Conservation (phyloP, 2,329 filamentous ascomycete species). For the Stemphylium beticola region DNA sequence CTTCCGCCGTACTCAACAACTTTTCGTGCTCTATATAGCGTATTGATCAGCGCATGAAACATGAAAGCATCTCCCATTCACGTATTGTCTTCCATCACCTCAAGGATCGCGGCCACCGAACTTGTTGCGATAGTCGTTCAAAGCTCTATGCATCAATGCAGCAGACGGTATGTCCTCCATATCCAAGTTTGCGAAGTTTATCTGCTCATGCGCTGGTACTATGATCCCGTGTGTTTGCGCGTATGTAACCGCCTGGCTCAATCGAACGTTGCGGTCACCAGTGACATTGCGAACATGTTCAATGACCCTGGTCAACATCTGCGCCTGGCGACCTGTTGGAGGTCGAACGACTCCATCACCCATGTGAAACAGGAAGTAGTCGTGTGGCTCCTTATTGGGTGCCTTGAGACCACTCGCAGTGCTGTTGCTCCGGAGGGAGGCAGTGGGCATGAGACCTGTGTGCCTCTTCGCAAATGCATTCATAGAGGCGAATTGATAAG, state of each 20-base stretch:
- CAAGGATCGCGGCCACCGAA: not conserved
- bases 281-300: conserved; percentile 5
- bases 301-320: conserved; percentile 10
- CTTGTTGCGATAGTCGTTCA: not conserved
- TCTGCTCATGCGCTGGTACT: not conserved
- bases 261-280: conserved; percentile 1
- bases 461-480: not conserved
- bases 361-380: conserved; percentile 14
- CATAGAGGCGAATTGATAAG: not conserved
- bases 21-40: too few relatives aligned
- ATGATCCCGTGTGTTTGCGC: not conserved
- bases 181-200: conserved; percentile 1
- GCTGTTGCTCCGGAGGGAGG: not conserved
- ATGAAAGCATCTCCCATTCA: too few relatives aligned
- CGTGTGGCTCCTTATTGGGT: not conserved
- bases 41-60: too few relatives aligned
- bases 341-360: conserved; percentile 7
- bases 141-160: not conserved
- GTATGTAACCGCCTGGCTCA: conserved; percentile 9
- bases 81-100: too few relatives aligned
- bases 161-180: not conserved
- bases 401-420: conserved; percentile 2
- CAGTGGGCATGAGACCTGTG: not conserved
- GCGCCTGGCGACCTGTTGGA: not conserved
- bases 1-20: too few relatives aligned